A percentile compares a stretch with the other conserved stretches of the same genome.
These are phyloP conservation scores for Cytospora chrysosperma DNA, from an alignment of 2,329 filamentous ascomycete genomes.

Conservation along the genomic window DNA sequence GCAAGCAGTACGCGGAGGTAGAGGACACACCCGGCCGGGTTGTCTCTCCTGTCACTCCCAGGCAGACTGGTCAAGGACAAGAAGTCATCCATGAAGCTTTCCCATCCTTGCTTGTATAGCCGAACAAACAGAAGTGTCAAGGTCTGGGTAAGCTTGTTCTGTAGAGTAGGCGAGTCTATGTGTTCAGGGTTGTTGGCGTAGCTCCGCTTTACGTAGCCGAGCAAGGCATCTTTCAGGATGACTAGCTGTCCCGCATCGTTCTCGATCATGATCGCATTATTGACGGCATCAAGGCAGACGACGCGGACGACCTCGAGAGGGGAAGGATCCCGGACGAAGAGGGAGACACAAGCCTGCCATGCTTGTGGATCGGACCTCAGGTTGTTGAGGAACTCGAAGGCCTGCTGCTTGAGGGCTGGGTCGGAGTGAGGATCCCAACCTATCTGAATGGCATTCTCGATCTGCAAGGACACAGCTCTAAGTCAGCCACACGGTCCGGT, in stretches of 20 bases:
- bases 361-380: slow-evolving; percentile 78
- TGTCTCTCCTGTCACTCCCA: slow-evolving; percentile 62
- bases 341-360: slow-evolving; percentile 84
- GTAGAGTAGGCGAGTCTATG: slow-evolving; percentile 72
- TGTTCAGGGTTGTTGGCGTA: slow-evolving; percentile 63
- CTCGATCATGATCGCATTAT: slow-evolving; percentile 82
- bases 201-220: slow-evolving; percentile 75
- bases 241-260: slow-evolving; percentile 71
- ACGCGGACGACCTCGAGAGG: slow-evolving; percentile 82
- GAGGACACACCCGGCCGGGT: slow-evolving; percentile 73
- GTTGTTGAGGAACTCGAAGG: slow-evolving; percentile 76
- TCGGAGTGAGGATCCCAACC: slow-evolving; percentile 80
- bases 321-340: slow-evolving; percentile 78
- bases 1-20: slow-evolving; percentile 87
- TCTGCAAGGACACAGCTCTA: slow-evolving; percentile 49
- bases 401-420: slow-evolving; percentile 73
- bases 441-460: slow-evolving; percentile 94
- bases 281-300: slow-evolving; percentile 88
- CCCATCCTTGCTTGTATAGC: slow-evolving; percentile 84
- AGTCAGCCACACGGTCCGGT: slow-evolving; percentile 1
- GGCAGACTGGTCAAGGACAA: slow-evolving; percentile 68
- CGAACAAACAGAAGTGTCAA: slow-evolving; percentile 90
- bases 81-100: slow-evolving; percentile 88
- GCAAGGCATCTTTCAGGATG: slow-evolving; percentile 76
- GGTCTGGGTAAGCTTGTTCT: slow-evolving; percentile 97